Base-by-base conservation (phyloP, 2,329 filamentous ascomycete genomes). In the Cladosporium halotolerans region DNA sequence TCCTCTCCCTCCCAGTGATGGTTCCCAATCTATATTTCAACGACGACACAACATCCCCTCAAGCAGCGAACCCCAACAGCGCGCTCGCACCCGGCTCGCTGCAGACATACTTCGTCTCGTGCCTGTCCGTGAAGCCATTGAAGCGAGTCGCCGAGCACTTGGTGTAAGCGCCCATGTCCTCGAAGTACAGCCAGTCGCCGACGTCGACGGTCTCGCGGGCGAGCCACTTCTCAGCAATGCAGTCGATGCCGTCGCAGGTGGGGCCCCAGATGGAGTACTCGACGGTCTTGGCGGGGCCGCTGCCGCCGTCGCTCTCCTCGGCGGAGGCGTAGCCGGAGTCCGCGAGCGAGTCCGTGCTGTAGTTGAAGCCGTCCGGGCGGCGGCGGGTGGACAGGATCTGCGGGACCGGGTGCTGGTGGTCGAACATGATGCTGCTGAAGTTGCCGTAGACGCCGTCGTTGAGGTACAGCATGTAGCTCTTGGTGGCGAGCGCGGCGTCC, bases 391-490 rank as follows among this genome's bases (percentile, higher is more conserved):
- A 62, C 33, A 99, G 78, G 55, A 97, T 81, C 72, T 87, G 88
- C 53, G 92, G 89, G 43, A 87, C 74, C 1, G 93, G 93, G 65
- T 95, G 82, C 78, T 99, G 93, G 73, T 97, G 93, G 68, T 97
- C 93, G 70, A 96, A 99, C 78, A 97, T 96, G 79, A 97, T 97
- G 82, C 90, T 95, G 61, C 89, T 95, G 69, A 99, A 97, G 76
- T 97, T 97, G 66, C 93, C 93, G 67, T 99, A 99, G 51, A 97
- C 86, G 28, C 93, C 93, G 63, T 99, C 93, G 69, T 99, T 99
- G 70, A 97, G 77, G 71, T 99, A 99, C 44, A 96, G 76, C 93
- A 97, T 99, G 79, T 95, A 96, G 61, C 85, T 88, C 57, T 83
- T 84, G 57, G 80, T 78, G 47, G 78, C 78, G 31, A 57, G 56